phyloP scores from a whole-genome alignment of 306 rosid species.

The Cicer cuneatum region DNA sequence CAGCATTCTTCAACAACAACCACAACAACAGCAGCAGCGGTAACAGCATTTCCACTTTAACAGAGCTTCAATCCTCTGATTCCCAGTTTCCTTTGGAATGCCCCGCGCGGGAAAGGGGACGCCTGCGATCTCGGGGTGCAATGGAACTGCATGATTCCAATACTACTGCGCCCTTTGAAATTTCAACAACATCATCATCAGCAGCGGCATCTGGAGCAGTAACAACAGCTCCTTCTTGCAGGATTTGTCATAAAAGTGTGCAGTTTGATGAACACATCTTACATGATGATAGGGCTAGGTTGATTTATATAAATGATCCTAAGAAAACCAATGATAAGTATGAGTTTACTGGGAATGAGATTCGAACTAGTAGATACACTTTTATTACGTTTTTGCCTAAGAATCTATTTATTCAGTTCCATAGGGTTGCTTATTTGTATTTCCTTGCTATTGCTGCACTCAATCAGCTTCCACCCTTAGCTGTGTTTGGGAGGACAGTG shows the following conservation, averaged over 20 bases:
- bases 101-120: constrained; percentile 60
- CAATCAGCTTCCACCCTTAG: constrained; percentile 97
- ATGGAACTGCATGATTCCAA: constrained; percentile 69
- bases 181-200: constrained; percentile 51
- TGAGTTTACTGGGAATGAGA: constrained; percentile 91
- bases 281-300: constrained; percentile 73
- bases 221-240: constrained; percentile 39
- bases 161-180: constrained; percentile 55
- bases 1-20: constrained; percentile 25
- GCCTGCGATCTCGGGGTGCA: constrained; percentile 64
- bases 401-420: constrained; percentile 93
- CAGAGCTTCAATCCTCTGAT: constrained; percentile 42
- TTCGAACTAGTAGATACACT: constrained; percentile 85
- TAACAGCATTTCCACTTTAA: background rate
- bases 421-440: constrained; percentile 90
- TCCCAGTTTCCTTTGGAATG: constrained; percentile 63
- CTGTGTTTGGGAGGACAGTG: constrained; percentile 92
- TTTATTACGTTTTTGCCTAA: constrained; percentile 84
- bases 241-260: constrained; percentile 66
- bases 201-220: constrained; percentile 17
- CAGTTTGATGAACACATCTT: constrained; percentile 63
- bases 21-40: background rate
- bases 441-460: constrained; percentile 94
- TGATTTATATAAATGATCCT: constrained; percentile 82
- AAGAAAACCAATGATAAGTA: constrained; percentile 79